Percentiles rank a stretch among this genome's conserved stretches.
Evolutionary conservation across 805 yeast genomes (phyloP).

Genomic region (Metahyphopichia silvanorum): DNA sequence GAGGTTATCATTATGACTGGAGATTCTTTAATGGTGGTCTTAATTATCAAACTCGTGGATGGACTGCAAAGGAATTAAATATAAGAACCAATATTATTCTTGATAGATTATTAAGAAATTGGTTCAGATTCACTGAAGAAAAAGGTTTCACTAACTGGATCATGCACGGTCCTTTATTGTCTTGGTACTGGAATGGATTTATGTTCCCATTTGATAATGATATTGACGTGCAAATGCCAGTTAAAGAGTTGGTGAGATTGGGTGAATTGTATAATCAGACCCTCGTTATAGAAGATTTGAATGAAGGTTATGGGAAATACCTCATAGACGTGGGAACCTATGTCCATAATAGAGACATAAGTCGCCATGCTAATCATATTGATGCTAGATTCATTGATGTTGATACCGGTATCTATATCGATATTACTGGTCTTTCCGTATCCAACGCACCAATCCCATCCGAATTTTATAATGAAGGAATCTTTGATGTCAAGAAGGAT

Average conservation of each 20-base stretch:
- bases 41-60: conserved; percentile 35
- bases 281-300: conserved; percentile 28
- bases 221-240: conserved; percentile 27
- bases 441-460: conserved; percentile 13
- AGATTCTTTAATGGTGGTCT: conserved; percentile 58
- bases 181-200: conserved; percentile 31
- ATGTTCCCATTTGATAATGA: conserved; percentile 27
- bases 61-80: conserved; percentile 22
- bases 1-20: conserved; percentile 58
- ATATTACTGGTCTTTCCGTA: conserved; percentile 46
- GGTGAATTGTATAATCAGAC: conserved; percentile 23
- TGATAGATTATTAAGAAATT: conserved; percentile 21
- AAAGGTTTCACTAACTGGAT: conserved; percentile 23
- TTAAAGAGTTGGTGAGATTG: conserved; percentile 16
- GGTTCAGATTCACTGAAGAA: conserved; percentile 22
- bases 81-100: conserved; percentile 16
- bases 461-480: conserved; percentile 9
- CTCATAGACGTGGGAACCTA: conserved; percentile 27
- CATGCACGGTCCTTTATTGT: conserved; percentile 24
- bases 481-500: conserved; percentile 7
- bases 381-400: conserved; percentile 56
- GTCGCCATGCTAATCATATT: conserved; percentile 20
- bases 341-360: conserved; percentile 22
- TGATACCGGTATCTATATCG: conserved; percentile 56
- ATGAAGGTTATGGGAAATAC: conserved; percentile 22